Evolutionary conservation across 805 yeast species (phyloP).

Genomic region (Candida quercuum): DNA sequence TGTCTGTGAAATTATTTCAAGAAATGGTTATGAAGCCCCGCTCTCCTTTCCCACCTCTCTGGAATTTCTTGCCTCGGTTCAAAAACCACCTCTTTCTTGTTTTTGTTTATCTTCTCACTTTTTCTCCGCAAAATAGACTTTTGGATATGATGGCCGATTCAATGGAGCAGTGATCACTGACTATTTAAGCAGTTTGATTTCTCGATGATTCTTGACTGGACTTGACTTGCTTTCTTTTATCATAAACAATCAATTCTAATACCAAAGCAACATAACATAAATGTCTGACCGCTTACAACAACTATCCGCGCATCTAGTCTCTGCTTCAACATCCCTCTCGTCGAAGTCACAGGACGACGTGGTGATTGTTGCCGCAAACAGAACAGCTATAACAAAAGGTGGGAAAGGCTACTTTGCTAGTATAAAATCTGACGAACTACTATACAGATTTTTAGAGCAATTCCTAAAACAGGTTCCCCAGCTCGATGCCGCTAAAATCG

Average conservation of each 20-base stretch:
- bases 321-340: slow-evolving; percentile 5
- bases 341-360: slow-evolving; percentile 56
- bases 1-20: no score
- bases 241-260: no score
- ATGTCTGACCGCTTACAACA: slow-evolving; percentile 33
- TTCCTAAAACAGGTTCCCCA: slow-evolving; percentile 46
- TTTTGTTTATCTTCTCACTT: background rate
- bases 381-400: slow-evolving; percentile 87
- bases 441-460: slow-evolving; percentile 58
- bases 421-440: slow-evolving; percentile 72
- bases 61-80: background rate
- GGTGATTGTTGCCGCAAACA: slow-evolving; percentile 82
- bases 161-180: no score
- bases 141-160: no score
- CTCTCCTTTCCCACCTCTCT: no score
- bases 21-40: background rate
- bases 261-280: no score
- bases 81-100: no score
- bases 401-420: slow-evolving; percentile 85
- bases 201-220: no score
- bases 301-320: slow-evolving; percentile 26
- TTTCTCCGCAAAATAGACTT: background rate
- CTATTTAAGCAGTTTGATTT: background rate
- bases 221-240: no score
- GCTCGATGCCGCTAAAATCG: slow-evolving; percentile 54